phyloP scores from a whole-genome alignment of 768 basidiomycete species.

The Amyloporia xantha region DNA sequence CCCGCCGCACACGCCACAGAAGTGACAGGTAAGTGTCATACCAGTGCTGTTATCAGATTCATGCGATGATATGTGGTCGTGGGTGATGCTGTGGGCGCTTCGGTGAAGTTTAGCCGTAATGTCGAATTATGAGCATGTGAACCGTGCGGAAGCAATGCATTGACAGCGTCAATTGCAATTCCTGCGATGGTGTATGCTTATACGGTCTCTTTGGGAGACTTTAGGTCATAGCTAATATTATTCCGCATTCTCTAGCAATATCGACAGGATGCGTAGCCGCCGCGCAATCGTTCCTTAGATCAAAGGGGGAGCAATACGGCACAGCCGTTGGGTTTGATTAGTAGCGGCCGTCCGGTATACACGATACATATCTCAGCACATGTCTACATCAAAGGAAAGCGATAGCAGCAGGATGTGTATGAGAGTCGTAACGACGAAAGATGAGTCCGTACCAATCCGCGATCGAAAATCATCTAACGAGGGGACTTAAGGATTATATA shows the following conservation, averaged over 20 bases:
- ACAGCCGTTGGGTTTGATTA: too few relatives aligned
- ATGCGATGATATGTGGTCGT: conserved; percentile 12
- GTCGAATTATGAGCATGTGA: conserved; percentile 12
- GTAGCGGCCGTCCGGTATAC: too few relatives aligned
- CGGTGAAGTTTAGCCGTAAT: conserved; percentile 16
- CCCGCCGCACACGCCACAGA: conserved; percentile 15
- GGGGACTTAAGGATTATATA: too few relatives aligned
- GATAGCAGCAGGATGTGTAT: too few relatives aligned
- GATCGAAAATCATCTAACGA: too few relatives aligned
- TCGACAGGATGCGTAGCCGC: conserved; percentile 8
- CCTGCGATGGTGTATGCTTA: conserved; percentile 16
- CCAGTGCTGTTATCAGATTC: conserved; percentile 15
- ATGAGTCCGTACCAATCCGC: too few relatives aligned
- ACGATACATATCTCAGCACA: too few relatives aligned
- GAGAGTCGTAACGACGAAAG: too few relatives aligned
- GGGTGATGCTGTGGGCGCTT: conserved; percentile 6
- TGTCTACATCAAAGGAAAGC: too few relatives aligned
- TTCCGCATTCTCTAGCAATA: conserved; percentile 15
- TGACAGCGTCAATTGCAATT: conserved; percentile 18
- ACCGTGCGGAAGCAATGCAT: conserved; percentile 12
- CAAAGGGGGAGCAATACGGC: too few relatives aligned
- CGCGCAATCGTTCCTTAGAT: too few relatives aligned
- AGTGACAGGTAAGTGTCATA: conserved; percentile 15
- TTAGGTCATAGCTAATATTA: conserved; percentile 9
- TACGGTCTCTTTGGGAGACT: conserved; percentile 15